Evolutionary conservation across 768 basidiomycete species (phyloP).

Genomic region (Nevesoporus exiguus): DNA sequence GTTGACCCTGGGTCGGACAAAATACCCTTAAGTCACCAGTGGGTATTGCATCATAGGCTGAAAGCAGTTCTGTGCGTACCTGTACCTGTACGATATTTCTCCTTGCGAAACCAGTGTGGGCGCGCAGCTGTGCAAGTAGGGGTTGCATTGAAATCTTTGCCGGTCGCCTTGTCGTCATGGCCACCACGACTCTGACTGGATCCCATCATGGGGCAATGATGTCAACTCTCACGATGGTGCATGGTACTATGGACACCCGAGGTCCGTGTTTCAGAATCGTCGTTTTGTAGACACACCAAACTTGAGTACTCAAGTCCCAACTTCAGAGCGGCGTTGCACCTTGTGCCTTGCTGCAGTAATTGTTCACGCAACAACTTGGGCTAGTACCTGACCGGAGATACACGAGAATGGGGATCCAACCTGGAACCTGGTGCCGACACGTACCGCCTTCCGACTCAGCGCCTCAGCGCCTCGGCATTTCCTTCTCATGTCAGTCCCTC

Average conservation of each 20-base stretch:
- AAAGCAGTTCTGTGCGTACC: not conserved
- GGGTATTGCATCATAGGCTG: not conserved
- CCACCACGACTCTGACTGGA: not conserved
- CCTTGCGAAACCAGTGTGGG: not conserved
- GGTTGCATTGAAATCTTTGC: not conserved
- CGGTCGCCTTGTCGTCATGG: not conserved
- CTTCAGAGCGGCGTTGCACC: too few relatives aligned
- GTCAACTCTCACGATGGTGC: not conserved
- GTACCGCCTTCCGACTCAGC: too few relatives aligned
- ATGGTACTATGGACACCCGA: not conserved
- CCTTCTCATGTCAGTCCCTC: too few relatives aligned
- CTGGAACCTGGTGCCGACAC: too few relatives aligned
- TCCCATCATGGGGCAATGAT: not conserved
- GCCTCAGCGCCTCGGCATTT: too few relatives aligned
- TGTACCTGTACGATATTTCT: not conserved
- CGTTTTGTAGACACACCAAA: not conserved
- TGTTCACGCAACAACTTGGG: too few relatives aligned
- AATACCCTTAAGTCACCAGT: not conserved
- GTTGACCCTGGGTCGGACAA: too few relatives aligned
- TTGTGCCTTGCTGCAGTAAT: too few relatives aligned
- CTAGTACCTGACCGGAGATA: too few relatives aligned
- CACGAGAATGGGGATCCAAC: too few relatives aligned
- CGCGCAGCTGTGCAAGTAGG: not conserved
- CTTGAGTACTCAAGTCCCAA: too few relatives aligned
- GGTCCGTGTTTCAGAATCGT: too few relatives aligned